A percentile compares a stretch with the other conserved stretches of the same genome.
Evolutionary conservation across 495 filamentous ascomycete genomes (phyloP).

Genomic region (Tuber melanosporum): DNA sequence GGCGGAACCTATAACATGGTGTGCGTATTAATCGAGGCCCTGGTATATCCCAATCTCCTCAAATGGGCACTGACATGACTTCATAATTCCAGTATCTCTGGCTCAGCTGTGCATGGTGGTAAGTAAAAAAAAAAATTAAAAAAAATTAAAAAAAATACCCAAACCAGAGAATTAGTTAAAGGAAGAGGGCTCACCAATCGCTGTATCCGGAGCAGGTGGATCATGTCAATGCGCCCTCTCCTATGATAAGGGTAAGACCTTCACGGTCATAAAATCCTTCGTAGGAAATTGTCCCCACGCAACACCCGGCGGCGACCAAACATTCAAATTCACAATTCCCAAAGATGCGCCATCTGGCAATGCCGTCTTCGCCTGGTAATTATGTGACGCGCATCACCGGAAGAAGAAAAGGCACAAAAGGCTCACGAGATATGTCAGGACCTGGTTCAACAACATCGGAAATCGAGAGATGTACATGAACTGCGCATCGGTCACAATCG

Average conservation of each 20-base stretch:
- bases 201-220: conserved; percentile 46
- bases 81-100: conserved; percentile 44
- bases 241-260: conserved; percentile 53
- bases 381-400: conserved; percentile 27
- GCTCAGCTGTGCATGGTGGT: conserved; percentile 46
- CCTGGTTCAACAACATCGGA: conserved; percentile 66
- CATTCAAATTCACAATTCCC: conserved; percentile 49
- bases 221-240: conserved; percentile 61
- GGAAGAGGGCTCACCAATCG: neutral
- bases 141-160: neutral
- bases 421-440: conserved; percentile 45
- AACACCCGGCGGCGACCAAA: conserved; percentile 40
- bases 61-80: conserved; percentile 42
- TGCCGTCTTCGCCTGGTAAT: conserved; percentile 49
- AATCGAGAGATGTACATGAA: conserved; percentile 72
- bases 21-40: conserved; percentile 21
- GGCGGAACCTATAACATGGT: conserved; percentile 46
- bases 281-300: conserved; percentile 57
- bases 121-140: conserved; percentile 6
- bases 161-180: neutral
- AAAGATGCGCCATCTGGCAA: conserved; percentile 47
- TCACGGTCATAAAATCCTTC: conserved; percentile 59
- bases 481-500: conserved; percentile 58
- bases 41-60: conserved; percentile 29
- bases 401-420: neutral